phyloP scores from a whole-genome alignment of 306 rosid species.

The Astragalus membranaceus region DNA sequence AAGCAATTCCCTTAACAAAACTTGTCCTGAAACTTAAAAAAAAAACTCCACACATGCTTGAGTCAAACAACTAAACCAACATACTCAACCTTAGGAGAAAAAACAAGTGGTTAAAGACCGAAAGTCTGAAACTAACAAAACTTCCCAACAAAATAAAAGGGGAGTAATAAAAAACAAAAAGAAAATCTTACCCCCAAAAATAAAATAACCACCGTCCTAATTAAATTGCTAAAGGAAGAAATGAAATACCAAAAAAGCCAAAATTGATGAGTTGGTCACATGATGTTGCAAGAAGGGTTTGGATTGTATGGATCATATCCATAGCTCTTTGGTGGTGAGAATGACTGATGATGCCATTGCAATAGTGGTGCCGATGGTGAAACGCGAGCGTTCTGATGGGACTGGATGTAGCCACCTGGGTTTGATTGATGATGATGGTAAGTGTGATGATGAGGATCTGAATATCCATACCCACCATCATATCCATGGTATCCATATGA shows the following conservation, averaged over 20 bases:
- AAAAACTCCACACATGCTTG: too few relatives aligned
- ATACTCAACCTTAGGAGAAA: too few relatives aligned
- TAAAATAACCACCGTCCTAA: not conserved
- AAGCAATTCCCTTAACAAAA: too few relatives aligned
- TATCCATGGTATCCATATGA: not conserved
- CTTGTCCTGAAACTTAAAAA: too few relatives aligned
- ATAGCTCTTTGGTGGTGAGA: not conserved
- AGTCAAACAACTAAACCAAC: too few relatives aligned
- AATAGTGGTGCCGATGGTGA: not conserved
- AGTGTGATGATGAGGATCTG: not conserved
- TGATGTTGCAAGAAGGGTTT: not conserved
- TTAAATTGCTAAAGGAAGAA: not conserved
- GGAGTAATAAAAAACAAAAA: not conserved
- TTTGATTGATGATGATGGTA: not conserved
- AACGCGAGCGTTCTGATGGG: not conserved
- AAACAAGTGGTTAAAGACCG: too few relatives aligned
- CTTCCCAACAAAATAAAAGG: not conserved
- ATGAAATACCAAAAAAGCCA: not conserved
- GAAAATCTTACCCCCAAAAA: not conserved
- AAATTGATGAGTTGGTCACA: not conserved
- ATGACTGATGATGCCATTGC: not conserved
- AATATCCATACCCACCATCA: not conserved
- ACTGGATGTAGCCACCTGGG: not conserved
- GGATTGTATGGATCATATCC: not conserved
- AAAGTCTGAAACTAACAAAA: not conserved